phyloP scores from a whole-genome alignment of 2,329 filamentous ascomycete genomes.

The Xylariaceae sp. region DNA sequence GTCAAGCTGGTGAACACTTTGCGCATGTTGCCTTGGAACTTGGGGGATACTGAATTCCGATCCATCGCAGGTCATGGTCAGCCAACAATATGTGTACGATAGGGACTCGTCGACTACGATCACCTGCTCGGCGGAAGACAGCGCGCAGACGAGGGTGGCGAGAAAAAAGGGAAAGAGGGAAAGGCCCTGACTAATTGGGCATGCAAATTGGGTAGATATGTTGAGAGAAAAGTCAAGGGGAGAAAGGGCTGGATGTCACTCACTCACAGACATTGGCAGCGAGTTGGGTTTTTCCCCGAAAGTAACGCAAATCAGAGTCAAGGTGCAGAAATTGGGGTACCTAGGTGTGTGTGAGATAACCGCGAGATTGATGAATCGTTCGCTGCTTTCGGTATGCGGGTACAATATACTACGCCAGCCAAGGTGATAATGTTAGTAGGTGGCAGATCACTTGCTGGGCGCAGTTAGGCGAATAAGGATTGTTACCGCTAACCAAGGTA shows the following conservation, averaged over 20 bases:
- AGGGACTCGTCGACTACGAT: slow-evolving; percentile 9
- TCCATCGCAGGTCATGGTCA: slow-evolving; percentile 35
- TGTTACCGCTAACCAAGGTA: background rate
- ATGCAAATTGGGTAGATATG: no score
- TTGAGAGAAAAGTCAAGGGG: background rate
- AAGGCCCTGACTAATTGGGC: background rate
- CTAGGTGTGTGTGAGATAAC: slow-evolving; percentile 13
- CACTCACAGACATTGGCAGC: slow-evolving; percentile 20
- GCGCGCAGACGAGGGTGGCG: slow-evolving; percentile 3
- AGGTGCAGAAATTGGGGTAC: slow-evolving; percentile 12
- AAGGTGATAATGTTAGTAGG: background rate
- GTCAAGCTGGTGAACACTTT: slow-evolving; percentile 25
- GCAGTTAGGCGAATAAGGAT: background rate
- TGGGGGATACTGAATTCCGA: slow-evolving; percentile 34
- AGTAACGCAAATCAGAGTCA: slow-evolving; percentile 3
- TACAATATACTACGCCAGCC: background rate
- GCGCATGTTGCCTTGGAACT: slow-evolving; percentile 31
- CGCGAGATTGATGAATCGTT: slow-evolving; percentile 9
- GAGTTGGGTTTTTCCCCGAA: slow-evolving; percentile 8
- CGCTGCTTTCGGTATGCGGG: slow-evolving; percentile 2
- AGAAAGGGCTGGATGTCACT: slow-evolving; percentile 7
- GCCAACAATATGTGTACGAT: slow-evolving; percentile 20
- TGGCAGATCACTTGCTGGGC: background rate
- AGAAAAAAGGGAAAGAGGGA: slow-evolving; percentile 1
- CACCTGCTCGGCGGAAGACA: slow-evolving; percentile 14